Base-by-base conservation (phyloP, 352 stramenopile species). In the Pythium vanterpoolii region DNA sequence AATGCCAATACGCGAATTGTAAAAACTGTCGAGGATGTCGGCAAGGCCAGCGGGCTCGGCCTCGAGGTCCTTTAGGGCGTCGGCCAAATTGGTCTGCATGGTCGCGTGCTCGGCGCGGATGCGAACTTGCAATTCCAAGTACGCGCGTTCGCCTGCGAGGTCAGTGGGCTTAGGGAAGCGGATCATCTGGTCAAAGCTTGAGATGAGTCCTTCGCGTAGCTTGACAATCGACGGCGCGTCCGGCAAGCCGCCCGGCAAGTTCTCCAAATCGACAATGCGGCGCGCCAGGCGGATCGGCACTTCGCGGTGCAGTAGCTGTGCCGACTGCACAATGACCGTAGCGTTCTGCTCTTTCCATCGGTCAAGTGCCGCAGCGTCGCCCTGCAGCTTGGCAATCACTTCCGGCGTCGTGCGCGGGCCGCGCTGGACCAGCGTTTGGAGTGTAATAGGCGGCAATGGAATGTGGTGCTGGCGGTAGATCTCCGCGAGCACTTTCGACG, bases 391-490 rank as follows among this genome's bases (percentile, higher is more conserved):
- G 19, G 71, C 72, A 42, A 70, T 69, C 40, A 84, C 51, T 31
- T 77, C 71, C 5, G 79, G 70, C 14, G 73, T 76, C 21, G 76
- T 71, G 33, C 60, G 62, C 14, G 83, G 81, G 0, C 83, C 83
- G 46, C 81, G 81, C 57, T 89, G 83, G 1, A 91, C 68, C 46
- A 93, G 68, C 57, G 79, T 71, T 64, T 89, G 77, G 58, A 93
- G 72, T 60, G 83, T 93, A 67, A 93, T 93, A 16, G 81, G 76
- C 23, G 81, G 81, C 62, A 91, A 60, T 43, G 83, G 83, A 48
- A 93, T 81, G 66, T 93, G 79, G 63, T 93, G 83, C 63, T 87
- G 72, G 66, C 83, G 83, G 63, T 93, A 91, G 49, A 93, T 83
- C 60, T 91, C 83, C 14, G 83, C 76, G 57, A 93, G 62, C 43